Evolutionary conservation across 805 yeast genomes (phyloP).

Genomic region (Candida anglica): DNA sequence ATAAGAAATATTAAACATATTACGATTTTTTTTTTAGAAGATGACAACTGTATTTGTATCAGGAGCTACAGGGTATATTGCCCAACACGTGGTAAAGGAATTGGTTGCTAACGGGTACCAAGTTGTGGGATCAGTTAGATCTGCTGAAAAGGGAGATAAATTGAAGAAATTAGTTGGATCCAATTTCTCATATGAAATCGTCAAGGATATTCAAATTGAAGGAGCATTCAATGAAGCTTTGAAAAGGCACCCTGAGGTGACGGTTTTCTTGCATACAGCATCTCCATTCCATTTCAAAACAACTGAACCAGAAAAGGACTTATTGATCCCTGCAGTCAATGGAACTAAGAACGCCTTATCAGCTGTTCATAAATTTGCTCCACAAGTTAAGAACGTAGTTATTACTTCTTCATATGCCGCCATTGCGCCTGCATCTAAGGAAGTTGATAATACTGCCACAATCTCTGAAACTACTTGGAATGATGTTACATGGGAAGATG

Average conservation of each 20-base stretch:
- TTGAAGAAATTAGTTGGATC: conserved; percentile 14
- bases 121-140: conserved; percentile 24
- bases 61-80: conserved; percentile 33
- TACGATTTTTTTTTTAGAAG: no score
- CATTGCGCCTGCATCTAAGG: conserved; percentile 11
- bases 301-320: conserved; percentile 12
- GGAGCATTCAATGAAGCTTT: conserved; percentile 20
- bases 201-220: conserved; percentile 9
- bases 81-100: conserved; percentile 19
- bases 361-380: conserved; percentile 14
- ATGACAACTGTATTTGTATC: conserved; percentile 24
- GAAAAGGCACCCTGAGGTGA: conserved; percentile 17
- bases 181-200: conserved; percentile 14
- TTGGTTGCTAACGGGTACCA: conserved; percentile 16
- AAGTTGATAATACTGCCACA: conserved; percentile 24
- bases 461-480: conserved; percentile 51
- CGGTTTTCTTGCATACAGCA: conserved; percentile 18
- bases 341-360: conserved; percentile 20
- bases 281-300: conserved; percentile 16
- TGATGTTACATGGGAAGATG: conserved; percentile 47
- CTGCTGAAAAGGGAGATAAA: conserved; percentile 17
- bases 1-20: no score
- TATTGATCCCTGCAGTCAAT: conserved; percentile 18
- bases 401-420: conserved; percentile 48
- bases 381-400: conserved; percentile 15